phyloP scores from a whole-genome alignment of 768 basidiomycete species.

The Rhizopogon vulgaris region DNA sequence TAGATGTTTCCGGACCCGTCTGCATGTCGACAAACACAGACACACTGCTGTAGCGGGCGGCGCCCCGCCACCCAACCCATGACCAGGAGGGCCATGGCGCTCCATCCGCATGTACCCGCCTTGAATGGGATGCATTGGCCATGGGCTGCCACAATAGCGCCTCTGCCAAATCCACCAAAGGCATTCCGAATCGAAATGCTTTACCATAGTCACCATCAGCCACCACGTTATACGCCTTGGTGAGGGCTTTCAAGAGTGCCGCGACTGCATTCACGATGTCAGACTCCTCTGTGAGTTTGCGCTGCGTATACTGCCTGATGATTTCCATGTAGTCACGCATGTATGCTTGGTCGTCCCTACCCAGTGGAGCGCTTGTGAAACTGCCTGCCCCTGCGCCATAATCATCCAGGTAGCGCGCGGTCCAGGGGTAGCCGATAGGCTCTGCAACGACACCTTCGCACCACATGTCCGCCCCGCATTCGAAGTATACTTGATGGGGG shows the following conservation, averaged over 20 bases:
- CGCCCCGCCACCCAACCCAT: slow-evolving; percentile 19
- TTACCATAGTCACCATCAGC: not conserved
- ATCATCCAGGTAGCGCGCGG: too few relatives aligned
- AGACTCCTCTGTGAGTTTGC: not conserved
- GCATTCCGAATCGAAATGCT: not conserved
- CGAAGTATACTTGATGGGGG: slow-evolving; percentile 15
- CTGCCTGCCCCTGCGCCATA: too few relatives aligned
- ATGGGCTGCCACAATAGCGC: slow-evolving; percentile 13
- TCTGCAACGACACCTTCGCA: slow-evolving; percentile 18
- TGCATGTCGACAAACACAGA: slow-evolving; percentile 2
- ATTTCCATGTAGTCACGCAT: too few relatives aligned
- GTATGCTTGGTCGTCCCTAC: too few relatives aligned
- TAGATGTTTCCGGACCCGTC: not conserved
- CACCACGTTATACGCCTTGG: not conserved
- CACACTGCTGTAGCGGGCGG: not conserved
- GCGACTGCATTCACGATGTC: not conserved
- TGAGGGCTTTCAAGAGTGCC: not conserved
- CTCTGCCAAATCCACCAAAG: slow-evolving; percentile 6
- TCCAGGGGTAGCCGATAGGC: too few relatives aligned
- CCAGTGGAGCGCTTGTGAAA: too few relatives aligned
- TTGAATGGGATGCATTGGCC: not conserved
- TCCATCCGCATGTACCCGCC: slow-evolving; percentile 1
- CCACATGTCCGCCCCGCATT: slow-evolving; percentile 12
- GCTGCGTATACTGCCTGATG: not conserved
- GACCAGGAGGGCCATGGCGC: slow-evolving; percentile 17